Conservation (phyloP, 2,329 filamentous ascomycete species). For the Acrocalymma vagum region DNA sequence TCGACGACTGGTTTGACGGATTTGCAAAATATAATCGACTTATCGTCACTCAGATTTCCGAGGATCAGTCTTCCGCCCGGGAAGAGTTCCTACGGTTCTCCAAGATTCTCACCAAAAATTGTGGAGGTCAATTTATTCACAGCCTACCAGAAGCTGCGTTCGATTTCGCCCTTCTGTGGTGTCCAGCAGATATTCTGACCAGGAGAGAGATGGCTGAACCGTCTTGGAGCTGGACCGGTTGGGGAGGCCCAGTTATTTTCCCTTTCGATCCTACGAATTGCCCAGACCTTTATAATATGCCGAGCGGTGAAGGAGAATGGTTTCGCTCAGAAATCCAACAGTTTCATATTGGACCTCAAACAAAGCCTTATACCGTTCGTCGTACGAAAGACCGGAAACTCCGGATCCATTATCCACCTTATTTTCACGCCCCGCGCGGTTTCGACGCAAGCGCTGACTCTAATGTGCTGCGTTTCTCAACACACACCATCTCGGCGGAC, state of each 20-base stretch:
- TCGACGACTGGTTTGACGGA: slow-evolving; percentile 38
- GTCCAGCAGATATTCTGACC: slow-evolving; percentile 30
- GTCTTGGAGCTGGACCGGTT: slow-evolving; percentile 44
- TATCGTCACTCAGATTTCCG: slow-evolving; percentile 28
- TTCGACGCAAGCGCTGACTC: slow-evolving; percentile 23
- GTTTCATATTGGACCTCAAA: slow-evolving; percentile 32
- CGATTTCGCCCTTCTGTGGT: slow-evolving; percentile 44
- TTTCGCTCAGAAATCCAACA: slow-evolving; percentile 40
- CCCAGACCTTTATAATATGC: slow-evolving; percentile 33
- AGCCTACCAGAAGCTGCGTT: slow-evolving; percentile 42
- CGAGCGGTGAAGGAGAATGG: slow-evolving; percentile 27
- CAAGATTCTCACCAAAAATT: slow-evolving; percentile 35
- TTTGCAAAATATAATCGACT: slow-evolving; percentile 43
- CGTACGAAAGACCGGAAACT: slow-evolving; percentile 31
- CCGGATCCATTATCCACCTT: slow-evolving; percentile 34
- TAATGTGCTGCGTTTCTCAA: slow-evolving; percentile 34
- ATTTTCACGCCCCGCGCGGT: slow-evolving; percentile 32
- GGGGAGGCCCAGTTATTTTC: slow-evolving; percentile 36
- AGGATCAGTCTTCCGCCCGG: slow-evolving; percentile 15
- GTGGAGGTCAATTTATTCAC: slow-evolving; percentile 38
- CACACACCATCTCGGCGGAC: slow-evolving; percentile 32
- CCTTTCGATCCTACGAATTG: slow-evolving; percentile 44
- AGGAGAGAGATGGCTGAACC: slow-evolving; percentile 27
- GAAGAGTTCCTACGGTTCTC: slow-evolving; percentile 31
- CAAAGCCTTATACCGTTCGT: slow-evolving; percentile 35